These are phyloP conservation scores for Melastoma candidum DNA, from an alignment of 441 rosid species.

Conservation along the genomic window DNA sequence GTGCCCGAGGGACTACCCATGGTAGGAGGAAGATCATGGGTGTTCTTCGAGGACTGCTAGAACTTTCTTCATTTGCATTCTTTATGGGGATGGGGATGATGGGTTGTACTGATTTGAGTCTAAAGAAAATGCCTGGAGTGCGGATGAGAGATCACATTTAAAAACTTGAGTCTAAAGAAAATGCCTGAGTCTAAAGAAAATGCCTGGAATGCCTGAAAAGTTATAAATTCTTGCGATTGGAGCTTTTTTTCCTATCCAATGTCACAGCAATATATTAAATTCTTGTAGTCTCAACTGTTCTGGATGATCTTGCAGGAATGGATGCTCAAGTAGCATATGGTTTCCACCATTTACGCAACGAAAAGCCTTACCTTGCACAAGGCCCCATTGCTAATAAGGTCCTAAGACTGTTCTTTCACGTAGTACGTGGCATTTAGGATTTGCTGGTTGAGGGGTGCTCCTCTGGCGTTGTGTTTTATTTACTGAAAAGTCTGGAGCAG, in stretches of 20 bases:
- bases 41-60: not conserved
- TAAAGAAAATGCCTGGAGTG: no score
- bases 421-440: constrained; percentile 4
- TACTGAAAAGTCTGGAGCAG: not conserved
- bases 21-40: no score
- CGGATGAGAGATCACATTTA: no score
- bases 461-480: not conserved
- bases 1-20: no score
- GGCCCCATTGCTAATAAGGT: constrained; percentile 93
- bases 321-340: constrained; percentile 98
- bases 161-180: no score
- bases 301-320: constrained; percentile 52
- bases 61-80: not conserved
- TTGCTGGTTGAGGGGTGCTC: constrained; percentile 5
- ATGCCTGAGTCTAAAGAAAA: no score
- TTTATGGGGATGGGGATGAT: no score
- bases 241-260: not conserved
- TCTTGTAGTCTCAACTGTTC: constrained; percentile 4
- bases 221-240: not conserved
- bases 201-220: no score
- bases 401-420: not conserved
- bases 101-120: no score
- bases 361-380: constrained; percentile 87
- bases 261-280: not conserved
- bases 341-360: constrained; percentile 86